Base-by-base conservation (phyloP, 441 rosid genomes). In the Monsonia emarginata region DNA sequence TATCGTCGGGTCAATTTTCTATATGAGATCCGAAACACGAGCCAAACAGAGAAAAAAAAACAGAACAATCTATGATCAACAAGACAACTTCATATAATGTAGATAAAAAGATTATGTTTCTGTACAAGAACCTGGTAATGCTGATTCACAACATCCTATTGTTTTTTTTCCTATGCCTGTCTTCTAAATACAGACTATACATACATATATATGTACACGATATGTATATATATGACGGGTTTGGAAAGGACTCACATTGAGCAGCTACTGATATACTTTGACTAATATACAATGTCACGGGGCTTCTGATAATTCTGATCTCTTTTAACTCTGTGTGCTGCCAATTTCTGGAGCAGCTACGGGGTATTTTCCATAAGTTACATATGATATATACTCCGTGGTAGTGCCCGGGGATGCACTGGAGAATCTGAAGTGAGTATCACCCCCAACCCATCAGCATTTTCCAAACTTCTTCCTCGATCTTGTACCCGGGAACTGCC, bases 381-480 rank as follows among this genome's bases (percentile, higher is more conserved):
- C 67, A 64, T 24, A 16, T 0, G 40, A 31, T 34, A 4, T 32
- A 42, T n/a, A 42, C 13, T 5, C 4, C n/a, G n/a, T n/a, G n/a
- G n/a, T n/a, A n/a, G n/a, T n/a, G n/a, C n/a, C n/a, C n/a, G n/a
- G n/a, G n/a, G n/a, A n/a, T n/a, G n/a, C n/a, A n/a, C n/a, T n/a
- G 44, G 0, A 0, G 14, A 54, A 19, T 56, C 69, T 61, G 36
- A 13, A 57, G 38, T 67, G 22, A 10, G 24, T 19, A 19, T 82
- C 79, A 83, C 63, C 87, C 82, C 97, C 97, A 87, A 61, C 97
- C 98, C 96, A 88, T 88, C 68, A 90, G 79, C 82, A 73, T 78
- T 54, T 82, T 93, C 98, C 96, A 87, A 13, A 85, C 96, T 77
- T 75, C 77, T 77, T 79, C 84, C 84, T 85, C 87, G 3, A 90